Evolutionary conservation across 495 filamentous ascomycete species (phyloP), one percentile per base, ranked within the genome.

Genomic region (Hypoxylon cercidicola): DNA sequence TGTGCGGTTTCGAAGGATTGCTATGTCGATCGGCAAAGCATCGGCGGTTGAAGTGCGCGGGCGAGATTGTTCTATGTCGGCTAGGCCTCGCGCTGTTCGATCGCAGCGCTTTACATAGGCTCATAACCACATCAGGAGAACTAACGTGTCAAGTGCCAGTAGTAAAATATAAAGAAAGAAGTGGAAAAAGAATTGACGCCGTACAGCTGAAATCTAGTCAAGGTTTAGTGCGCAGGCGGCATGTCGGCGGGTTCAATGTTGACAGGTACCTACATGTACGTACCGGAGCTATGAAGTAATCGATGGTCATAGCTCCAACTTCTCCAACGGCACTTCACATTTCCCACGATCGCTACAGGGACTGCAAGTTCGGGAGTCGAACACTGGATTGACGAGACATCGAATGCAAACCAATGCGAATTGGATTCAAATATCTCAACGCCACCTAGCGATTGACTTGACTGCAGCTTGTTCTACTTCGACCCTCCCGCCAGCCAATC

Each of bases 51-150:
- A 18, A 55, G n/a, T 37, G 28, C 10, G 49, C 47, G 18, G 39
- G 47, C 23, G 30, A 35, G 28, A 49, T 12, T 59, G 3, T 61
- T 55, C 21, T 35, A 34, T 23, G 28, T 43, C 40, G 66, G 54
- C 57, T 51, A 30, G 30, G 25, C 40, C 48, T 63, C 55, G 65
- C 69, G 43, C 66, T 66, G 60, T 66, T 46, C 23, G 21, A 34
- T 15, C 8, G 60, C 69, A 72, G 65, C 50, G 57, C 51, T 63
- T 54, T 64, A 34, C 71, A 71, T 72, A 53, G 56, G 69, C 55
- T 74, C 71, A 74, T 74, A 65, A 69, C 66, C 62, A 55, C 71
- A 72, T 69, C 6, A 28, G 18, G 34, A 34, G 10, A 40, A 18
- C n/a, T 21, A 34, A 39, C 37, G 13, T 15, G 15, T n/a, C 37